These are phyloP conservation scores for Diplodia scrobiculata DNA, from an alignment of 2,329 filamentous ascomycete species.

Conservation along the genomic window DNA sequence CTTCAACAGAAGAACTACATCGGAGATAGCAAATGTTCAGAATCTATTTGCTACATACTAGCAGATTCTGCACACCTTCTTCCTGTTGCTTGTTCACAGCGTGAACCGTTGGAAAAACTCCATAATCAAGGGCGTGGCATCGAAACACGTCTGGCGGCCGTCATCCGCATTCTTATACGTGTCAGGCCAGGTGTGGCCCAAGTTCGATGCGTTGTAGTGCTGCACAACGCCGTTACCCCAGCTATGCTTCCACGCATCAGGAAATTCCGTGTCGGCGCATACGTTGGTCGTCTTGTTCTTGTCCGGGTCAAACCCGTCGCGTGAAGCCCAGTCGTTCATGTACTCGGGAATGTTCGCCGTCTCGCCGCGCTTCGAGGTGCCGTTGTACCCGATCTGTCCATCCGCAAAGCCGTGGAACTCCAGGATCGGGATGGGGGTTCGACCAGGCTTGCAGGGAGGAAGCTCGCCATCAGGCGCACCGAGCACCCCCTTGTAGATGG, in stretches of 20 bases:
- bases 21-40: too few species aligned
- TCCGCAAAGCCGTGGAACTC: slow-evolving; percentile 52
- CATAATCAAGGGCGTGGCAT: slow-evolving; percentile 40
- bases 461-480: slow-evolving; percentile 33
- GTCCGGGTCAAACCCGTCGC: slow-evolving; percentile 39
- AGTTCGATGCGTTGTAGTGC: slow-evolving; percentile 46
- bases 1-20: too few species aligned
- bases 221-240: slow-evolving; percentile 39
- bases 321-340: slow-evolving; percentile 45
- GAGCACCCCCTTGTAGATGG: slow-evolving; percentile 46
- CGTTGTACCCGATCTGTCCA: slow-evolving; percentile 49
- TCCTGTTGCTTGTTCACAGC: neutral
- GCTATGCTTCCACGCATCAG: slow-evolving; percentile 36
- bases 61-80: neutral
- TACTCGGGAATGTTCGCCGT: slow-evolving; percentile 36
- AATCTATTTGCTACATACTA: too few species aligned
- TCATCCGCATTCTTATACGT: slow-evolving; percentile 37
- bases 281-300: slow-evolving; percentile 37
- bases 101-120: slow-evolving; percentile 35
- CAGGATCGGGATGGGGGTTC: slow-evolving; percentile 45
- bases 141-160: slow-evolving; percentile 36
- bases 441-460: slow-evolving; percentile 37
- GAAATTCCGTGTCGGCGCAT: slow-evolving; percentile 38
- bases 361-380: slow-evolving; percentile 35
- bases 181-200: slow-evolving; percentile 50